Percentiles rank a stretch among this genome's conserved stretches.
Evolutionary conservation across 1,139 yeast genomes (phyloP).

Genomic region (Zhuliangozyma blackwelliae): DNA sequence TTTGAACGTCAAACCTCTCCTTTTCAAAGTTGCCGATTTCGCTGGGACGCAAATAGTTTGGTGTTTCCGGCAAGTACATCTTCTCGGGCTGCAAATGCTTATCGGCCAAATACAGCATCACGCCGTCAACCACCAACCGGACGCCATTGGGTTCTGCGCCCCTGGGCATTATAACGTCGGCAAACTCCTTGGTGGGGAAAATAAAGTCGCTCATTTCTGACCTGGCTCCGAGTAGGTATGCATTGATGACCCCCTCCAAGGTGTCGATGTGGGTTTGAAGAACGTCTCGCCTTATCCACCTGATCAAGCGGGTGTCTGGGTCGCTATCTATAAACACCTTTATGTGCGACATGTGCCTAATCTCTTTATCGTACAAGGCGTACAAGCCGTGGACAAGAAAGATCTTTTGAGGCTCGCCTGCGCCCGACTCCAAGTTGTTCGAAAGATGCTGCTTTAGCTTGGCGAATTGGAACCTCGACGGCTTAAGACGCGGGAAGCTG

Average conservation of each 20-base stretch:
- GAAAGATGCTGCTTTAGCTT: conserved; percentile 15
- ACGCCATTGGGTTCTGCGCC: conserved; percentile 66
- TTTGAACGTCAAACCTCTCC: conserved; percentile 45
- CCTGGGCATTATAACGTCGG: conserved; percentile 78
- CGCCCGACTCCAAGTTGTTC: conserved; percentile 6
- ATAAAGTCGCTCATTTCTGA: conserved; percentile 75
- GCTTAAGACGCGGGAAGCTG: conserved; percentile 24
- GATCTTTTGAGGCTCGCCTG: conserved; percentile 27
- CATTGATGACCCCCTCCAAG: conserved; percentile 50
- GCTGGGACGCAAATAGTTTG: conserved; percentile 22
- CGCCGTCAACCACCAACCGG: conserved; percentile 70
- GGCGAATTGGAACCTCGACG: conserved; percentile 38
- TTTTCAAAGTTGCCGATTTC: conserved; percentile 25
- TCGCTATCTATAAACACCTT: conserved; percentile 83
- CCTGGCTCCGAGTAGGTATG: conserved; percentile 64
- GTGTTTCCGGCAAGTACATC: conserved; percentile 9
- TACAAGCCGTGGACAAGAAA: conserved; percentile 74
- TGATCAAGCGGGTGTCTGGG: conserved; percentile 74
- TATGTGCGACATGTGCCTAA: conserved; percentile 58
- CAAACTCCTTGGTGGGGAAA: conserved; percentile 69
- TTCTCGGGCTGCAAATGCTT: conserved; percentile 14
- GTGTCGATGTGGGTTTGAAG: conserved; percentile 17
- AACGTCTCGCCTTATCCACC: conserved; percentile 60
- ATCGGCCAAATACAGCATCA: conserved; percentile 30
- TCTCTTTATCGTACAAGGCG: conserved; percentile 61